These are phyloP conservation scores for Pouteria glomerata DNA, from an alignment of 148 eudicot species.

Conservation along the genomic window DNA sequence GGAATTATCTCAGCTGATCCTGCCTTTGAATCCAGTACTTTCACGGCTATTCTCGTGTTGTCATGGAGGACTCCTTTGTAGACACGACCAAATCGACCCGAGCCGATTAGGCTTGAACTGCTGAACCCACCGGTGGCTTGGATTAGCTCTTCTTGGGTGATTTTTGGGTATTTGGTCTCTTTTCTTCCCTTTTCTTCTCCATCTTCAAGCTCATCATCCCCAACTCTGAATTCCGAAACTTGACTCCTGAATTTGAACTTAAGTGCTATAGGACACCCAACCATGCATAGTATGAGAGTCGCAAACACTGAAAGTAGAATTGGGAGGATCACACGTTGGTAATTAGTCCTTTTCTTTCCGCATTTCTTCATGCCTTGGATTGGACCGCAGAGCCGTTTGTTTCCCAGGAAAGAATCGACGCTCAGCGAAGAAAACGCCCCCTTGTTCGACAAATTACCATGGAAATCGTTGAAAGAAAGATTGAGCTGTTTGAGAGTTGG, in stretches of 20 bases:
- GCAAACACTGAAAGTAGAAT: conserved; percentile 33
- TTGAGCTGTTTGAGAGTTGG: conserved; percentile 46
- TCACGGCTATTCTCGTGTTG: conserved; percentile 71
- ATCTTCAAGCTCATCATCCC: conserved; percentile 26
- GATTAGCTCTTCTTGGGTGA: conserved; percentile 50
- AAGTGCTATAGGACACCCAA: conserved; percentile 27
- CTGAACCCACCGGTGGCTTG: conserved; percentile 75
- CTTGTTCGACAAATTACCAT: conserved; percentile 36
- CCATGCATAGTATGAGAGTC: conserved; percentile 34
- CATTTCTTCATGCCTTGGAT: conserved; percentile 54
- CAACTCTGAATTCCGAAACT: conserved; percentile 6
- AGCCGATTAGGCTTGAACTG: conserved; percentile 51
- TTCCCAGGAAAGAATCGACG: conserved; percentile 53
- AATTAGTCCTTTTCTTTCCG: conserved; percentile 16
- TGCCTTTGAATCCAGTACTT: conserved; percentile 43
- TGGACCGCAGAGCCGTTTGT: conserved; percentile 56
- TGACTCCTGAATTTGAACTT: conserved; percentile 26
- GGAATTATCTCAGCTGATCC: conserved; percentile 32
- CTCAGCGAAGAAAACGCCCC: conserved; percentile 51
- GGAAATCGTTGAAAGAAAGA: conserved; percentile 64
- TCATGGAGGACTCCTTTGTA: conserved; percentile 63
- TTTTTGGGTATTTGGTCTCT: conserved; percentile 50
- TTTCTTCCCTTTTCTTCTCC: conserved; percentile 27
- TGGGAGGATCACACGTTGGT: conserved; percentile 26
- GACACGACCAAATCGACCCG: conserved; percentile 68